Evolutionary conservation across 495 filamentous ascomycete genomes (phyloP), one percentile per base, ranked within the genome.

Genomic region (Annulohypoxylon nitens): DNA sequence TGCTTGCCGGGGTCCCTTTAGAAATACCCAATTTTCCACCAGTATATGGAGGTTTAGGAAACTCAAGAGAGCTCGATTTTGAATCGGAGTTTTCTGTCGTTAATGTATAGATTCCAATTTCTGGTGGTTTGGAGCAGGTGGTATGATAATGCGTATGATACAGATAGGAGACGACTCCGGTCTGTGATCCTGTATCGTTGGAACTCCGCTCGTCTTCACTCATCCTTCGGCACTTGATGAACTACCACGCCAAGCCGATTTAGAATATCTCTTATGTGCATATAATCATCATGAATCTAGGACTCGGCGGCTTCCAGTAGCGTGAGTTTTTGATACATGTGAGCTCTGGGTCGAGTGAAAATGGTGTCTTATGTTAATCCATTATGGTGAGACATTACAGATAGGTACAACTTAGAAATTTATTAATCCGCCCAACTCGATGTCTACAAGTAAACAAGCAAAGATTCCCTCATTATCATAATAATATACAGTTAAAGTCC

Each of bases 191-290:
- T 47, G 30, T 51, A 23, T 63, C 57, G 16, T 7, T 36, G 25
- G 18, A 39, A 9, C 14, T 58, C 16, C 11, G 16, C 39, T 54
- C 25, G 2, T 34, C 25, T 43, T 23, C 2, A 14, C 3, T 18
- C 0, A 51, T 60, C 20, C 47, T 53, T 55, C 66, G 58, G 58
- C 4, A 8, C 47, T 57, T 63, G 67, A 58, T 50, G 58, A 58
- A 63, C 12, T 30, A 18, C 59, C 59, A 59, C 48, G 50, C 66
- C 39, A 62, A 69, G 65, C 47, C 8, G 20, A 23, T 57, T 55
- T 55, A 23, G 66, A 67, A 54, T 54, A 4, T 63, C 3, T 59
- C 16, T 55, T 10, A 48, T 36, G 18, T 41, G 33, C 60, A 50
- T 36, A 18, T 48, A 7, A 18, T 7, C n/a, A 10, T 51, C n/a